phyloP scores from a whole-genome alignment of 768 basidiomycete genomes.

The Phanerodontia chrysosporium region DNA sequence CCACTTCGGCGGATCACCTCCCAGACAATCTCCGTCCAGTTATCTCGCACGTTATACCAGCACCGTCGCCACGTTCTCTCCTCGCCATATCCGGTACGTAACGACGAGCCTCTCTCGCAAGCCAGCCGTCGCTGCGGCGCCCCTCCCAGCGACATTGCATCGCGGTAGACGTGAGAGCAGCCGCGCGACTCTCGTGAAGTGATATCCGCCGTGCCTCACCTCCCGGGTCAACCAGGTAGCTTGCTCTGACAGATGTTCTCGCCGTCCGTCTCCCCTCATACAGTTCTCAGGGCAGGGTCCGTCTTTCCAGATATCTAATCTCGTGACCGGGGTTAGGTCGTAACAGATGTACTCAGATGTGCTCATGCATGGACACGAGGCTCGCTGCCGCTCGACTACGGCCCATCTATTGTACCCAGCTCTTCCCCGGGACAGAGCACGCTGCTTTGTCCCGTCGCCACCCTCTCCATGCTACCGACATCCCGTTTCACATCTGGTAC shows the following conservation, averaged over 20 bases:
- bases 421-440: background rate
- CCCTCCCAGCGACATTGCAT: background rate
- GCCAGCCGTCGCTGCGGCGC: background rate
- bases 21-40: constrained; percentile 16
- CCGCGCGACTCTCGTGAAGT: background rate
- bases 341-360: constrained; percentile 5
- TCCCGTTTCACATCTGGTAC: background rate
- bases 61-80: constrained; percentile 16
- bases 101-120: background rate
- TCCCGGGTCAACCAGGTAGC: constrained; percentile 6
- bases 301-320: constrained; percentile 14
- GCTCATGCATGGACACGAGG: constrained; percentile 9
- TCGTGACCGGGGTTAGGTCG: constrained; percentile 12
- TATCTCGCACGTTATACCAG: constrained; percentile 14
- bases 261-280: background rate
- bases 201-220: background rate
- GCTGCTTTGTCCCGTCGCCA: background rate
- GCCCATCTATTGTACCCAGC: background rate
- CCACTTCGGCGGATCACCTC: constrained; percentile 15
- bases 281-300: background rate
- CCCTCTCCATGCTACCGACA: background rate
- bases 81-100: background rate
- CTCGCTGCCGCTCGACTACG: constrained; percentile 5
- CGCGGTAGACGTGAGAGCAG: background rate
- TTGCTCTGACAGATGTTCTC: constrained; percentile 1